These are phyloP conservation scores for Hypoxylon subgilvum DNA, from an alignment of 495 filamentous ascomycete species.

Conservation along the genomic window DNA sequence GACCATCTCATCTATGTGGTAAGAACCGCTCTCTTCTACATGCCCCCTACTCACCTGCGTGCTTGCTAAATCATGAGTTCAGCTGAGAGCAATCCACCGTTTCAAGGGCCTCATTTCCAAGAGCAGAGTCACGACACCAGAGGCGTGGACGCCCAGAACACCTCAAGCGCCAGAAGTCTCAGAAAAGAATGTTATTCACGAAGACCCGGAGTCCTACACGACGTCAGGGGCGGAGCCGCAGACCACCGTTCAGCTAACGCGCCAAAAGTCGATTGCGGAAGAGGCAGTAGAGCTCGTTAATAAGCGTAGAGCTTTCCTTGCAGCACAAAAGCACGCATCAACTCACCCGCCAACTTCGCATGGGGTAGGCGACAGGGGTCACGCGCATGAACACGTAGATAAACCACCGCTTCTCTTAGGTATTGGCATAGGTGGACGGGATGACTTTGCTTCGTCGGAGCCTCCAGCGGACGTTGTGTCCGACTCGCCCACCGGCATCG, in stretches of 20 bases:
- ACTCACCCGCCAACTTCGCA: constrained; percentile 26
- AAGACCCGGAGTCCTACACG: neutral
- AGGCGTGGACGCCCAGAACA: constrained; percentile 6
- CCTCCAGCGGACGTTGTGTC: constrained; percentile 63
- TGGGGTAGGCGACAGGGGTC: constrained; percentile 54
- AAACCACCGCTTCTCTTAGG: constrained; percentile 70
- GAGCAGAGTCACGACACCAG: constrained; percentile 41
- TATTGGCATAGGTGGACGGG: constrained; percentile 68
- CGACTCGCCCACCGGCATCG: constrained; percentile 79
- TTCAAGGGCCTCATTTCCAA: constrained; percentile 69
- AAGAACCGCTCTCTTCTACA: constrained; percentile 44
- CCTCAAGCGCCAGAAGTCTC: constrained; percentile 2
- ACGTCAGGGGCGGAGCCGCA: constrained; percentile 59
- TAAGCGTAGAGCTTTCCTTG: constrained; percentile 46
- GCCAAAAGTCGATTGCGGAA: constrained; percentile 45
- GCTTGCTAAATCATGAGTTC: constrained; percentile 22
- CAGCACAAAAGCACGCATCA: constrained; percentile 32
- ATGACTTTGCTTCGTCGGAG: constrained; percentile 42
- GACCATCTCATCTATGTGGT: constrained; percentile 83
- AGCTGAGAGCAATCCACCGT: constrained; percentile 91
- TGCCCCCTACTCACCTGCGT: neutral
- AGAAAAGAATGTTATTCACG: constrained; percentile 6
- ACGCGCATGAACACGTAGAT: constrained; percentile 68
- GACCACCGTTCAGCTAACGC: constrained; percentile 50
- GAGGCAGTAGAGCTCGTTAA: constrained; percentile 48